Base-by-base conservation (phyloP, 345 rosid genomes). In the Gynandropsis gynandra region DNA sequence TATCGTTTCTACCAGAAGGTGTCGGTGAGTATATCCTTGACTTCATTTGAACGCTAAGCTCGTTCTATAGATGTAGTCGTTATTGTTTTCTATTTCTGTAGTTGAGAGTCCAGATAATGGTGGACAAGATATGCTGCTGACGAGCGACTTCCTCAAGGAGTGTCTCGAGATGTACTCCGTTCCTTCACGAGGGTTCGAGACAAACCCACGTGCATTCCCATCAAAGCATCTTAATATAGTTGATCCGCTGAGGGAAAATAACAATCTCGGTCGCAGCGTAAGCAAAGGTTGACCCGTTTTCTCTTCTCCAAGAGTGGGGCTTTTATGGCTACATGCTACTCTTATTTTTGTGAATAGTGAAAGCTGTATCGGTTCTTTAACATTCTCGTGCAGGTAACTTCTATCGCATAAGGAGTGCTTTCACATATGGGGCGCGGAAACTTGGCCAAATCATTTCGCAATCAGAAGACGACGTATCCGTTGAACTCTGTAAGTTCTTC, bases 201-300 rank as follows among this genome's bases (percentile, higher is more conserved):
- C 75, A 53, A 74, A 56, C 36, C 67, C 70, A 39, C 85, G 78
- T 19, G 63, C 66, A 16, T 93, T 93, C 61, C 74, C 68, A 24
- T 65, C 67, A 21, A 93, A 83, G 80, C 74, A 83, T 71, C 80
- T 93, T 51, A 88, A 93, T 50, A 80, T 93, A 64, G 72, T 83
- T 13, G 99, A 93, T 69, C 97, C 97, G 0, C 66, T 93, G 19
- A 82, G 76, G 67, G 84, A 81, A 50, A 77, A 70, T 59, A 93
- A 93, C 67, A 93, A 88, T 70, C 89, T 88, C 44, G 99, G 99
- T 18, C 90, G 97, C 61, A 93, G 97, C 61, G 95, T 93, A 16
- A 93, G 82, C 85, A 83, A 80, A 88, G 94, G 99, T 86, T 66
- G 58, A 35, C 62, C 42, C 36, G 40, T 54, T 52, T 59, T 32